Base-by-base conservation (phyloP, 2,329 filamentous ascomycete species). In the Daldinia eschscholtzii region DNA sequence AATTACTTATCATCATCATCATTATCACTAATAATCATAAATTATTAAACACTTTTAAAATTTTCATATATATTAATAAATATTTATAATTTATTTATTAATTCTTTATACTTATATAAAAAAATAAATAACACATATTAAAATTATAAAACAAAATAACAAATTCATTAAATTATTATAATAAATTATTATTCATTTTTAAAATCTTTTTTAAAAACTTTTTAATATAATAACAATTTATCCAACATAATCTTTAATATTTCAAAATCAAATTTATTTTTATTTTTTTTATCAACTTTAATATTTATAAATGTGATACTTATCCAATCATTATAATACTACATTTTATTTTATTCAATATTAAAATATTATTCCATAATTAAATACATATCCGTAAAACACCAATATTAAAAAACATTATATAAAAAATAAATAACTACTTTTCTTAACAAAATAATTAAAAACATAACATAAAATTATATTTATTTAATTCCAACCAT, bases 281-380 rank as follows among this genome's bases (percentile, higher is more conserved):
- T 30, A 30, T 30, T 30, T 7, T 30, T 30, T 30, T 30, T 30
- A 30, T 30, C 7, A 30, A 30, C 28, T 30, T 30, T 30, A 30
- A 30, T 30, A 30, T 30, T 30, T 18, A 44, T 4, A 18, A 44
- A 44, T n/a, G 18, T 44, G 18, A 44, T 44, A 18, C 3, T 4
- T 44, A 44, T 44, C 9, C 9, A 44, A 44, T 44, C 18, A 4
- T 44, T 4, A 44, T 44, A 44, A 44, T 44, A 44, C 18, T 44
- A 18, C 4, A 44, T 44, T 44, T 44, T 44, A 44, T 44, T 44
- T 44, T 44, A 44, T 44, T 44, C 18, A 12, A 44, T 44, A 44
- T 44, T 44, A 44, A 44, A 44, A 23, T 44, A 44, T 44, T 44
- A 44, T 44, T 44, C 18, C 18, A 44, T 44, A 44, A 44, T 44